Conservation (phyloP, 2,329 filamentous ascomycete species). For the Xylaria sp. region DNA sequence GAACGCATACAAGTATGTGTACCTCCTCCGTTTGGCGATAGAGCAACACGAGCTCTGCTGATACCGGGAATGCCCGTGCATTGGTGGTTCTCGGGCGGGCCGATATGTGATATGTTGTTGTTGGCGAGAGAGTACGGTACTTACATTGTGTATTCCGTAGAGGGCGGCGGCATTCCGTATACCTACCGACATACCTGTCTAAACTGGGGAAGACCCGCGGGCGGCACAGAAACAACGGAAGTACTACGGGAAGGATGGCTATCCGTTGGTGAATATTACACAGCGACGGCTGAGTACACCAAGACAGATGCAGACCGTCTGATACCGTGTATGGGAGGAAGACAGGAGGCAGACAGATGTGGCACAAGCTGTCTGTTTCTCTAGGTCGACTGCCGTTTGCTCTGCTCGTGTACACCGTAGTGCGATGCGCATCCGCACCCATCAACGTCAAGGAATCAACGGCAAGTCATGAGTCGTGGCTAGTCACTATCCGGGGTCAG, state of each 20-base stretch:
- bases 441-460: slow-evolving; percentile 3
- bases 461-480: slow-evolving; percentile 23
- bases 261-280: slow-evolving; percentile 1
- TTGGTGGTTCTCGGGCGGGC: slow-evolving; percentile 12
- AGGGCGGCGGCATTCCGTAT: slow-evolving; percentile 3
- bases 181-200: not conserved
- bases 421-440: not conserved
- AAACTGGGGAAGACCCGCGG: not conserved
- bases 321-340: slow-evolving; percentile 2
- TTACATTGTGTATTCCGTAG: not conserved
- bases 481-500: slow-evolving; percentile 15
- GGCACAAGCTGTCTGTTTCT: slow-evolving; percentile 23
- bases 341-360: slow-evolving; percentile 2
- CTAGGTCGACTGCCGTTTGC: slow-evolving; percentile 9
- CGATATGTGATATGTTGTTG: slow-evolving; percentile 8
- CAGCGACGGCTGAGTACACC: slow-evolving; percentile 23
- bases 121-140: not conserved
- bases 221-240: slow-evolving; percentile 13
- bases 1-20: slow-evolving; percentile 13
- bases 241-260: slow-evolving; percentile 13
- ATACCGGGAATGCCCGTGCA: slow-evolving; percentile 12
- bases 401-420: not conserved
- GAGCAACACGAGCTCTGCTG: slow-evolving; percentile 16
- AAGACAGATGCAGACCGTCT: slow-evolving; percentile 7
- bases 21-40: slow-evolving; percentile 5